These are phyloP conservation scores for Fusarium temperatum DNA, from an alignment of 2,329 filamentous ascomycete species.

Conservation along the genomic window DNA sequence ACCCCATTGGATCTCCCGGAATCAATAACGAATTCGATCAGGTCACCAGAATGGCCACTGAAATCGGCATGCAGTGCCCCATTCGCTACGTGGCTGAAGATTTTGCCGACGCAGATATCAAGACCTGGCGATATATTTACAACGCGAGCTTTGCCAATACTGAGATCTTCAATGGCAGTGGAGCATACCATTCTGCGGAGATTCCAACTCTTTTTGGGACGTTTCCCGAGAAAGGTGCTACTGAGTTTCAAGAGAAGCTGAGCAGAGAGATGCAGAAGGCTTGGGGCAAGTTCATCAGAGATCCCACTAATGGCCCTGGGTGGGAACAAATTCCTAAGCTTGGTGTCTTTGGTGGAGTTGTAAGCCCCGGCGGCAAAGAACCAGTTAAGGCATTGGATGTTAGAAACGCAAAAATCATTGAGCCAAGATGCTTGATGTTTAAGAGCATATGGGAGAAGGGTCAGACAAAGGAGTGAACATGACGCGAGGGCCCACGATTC, in stretches of 20 bases:
- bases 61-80: conserved; percentile 37
- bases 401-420: background rate
- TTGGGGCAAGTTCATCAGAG: conserved; percentile 44
- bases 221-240: conserved; percentile 30
- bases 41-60: conserved; percentile 29
- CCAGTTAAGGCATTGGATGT: background rate
- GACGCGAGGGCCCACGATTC: too few relatives aligned
- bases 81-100: conserved; percentile 42
- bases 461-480: background rate
- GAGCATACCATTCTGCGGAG: conserved; percentile 59
- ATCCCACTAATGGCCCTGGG: conserved; percentile 38
- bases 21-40: conserved; percentile 31
- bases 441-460: background rate
- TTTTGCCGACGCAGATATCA: conserved; percentile 46
- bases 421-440: conserved; percentile 20
- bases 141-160: conserved; percentile 59
- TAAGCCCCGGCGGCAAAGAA: conserved; percentile 3
- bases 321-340: conserved; percentile 37
- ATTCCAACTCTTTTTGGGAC: conserved; percentile 56
- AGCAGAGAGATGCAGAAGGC: conserved; percentile 41
- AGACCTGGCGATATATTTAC: conserved; percentile 57
- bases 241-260: conserved; percentile 28
- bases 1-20: conserved; percentile 23
- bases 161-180: conserved; percentile 47
- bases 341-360: conserved; percentile 39